Evolutionary conservation across 1,284 basidiomycete genomes (phyloP).

Genomic region (Ustilago cynodontis): DNA sequence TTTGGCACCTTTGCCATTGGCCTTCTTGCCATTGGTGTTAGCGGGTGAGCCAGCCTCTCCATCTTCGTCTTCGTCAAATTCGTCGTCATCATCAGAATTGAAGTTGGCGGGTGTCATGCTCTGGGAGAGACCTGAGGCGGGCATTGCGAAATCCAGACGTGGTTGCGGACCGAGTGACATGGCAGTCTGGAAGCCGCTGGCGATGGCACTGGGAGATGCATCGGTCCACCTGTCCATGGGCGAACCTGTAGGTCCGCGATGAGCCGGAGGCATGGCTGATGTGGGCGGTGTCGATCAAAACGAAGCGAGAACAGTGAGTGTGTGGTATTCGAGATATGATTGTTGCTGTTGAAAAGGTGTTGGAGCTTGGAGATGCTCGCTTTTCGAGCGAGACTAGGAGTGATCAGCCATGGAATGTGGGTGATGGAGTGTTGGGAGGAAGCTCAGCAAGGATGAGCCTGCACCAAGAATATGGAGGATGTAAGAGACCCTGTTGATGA

Average conservation of each 20-base stretch:
- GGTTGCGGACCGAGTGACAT: slow-evolving; percentile 62
- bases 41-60: slow-evolving; percentile 33
- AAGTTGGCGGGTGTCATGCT: slow-evolving; percentile 22
- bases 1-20: slow-evolving; percentile 24
- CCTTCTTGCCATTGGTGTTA: slow-evolving; percentile 16
- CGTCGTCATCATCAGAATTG: slow-evolving; percentile 49
- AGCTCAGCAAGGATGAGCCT: not conserved
- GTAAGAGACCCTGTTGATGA: too few relatives aligned
- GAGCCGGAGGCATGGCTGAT: slow-evolving; percentile 50
- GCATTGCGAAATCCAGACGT: slow-evolving; percentile 4
- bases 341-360: not conserved
- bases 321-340: not conserved
- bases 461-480: not conserved
- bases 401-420: not conserved
- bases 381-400: not conserved
- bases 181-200: slow-evolving; percentile 55
- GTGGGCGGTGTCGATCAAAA: not conserved
- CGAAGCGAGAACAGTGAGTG: not conserved
- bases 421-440: not conserved
- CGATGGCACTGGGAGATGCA: slow-evolving; percentile 55
- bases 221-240: slow-evolving; percentile 61
- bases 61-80: slow-evolving; percentile 53
- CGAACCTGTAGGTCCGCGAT: slow-evolving; percentile 52
- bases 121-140: slow-evolving; percentile 19
- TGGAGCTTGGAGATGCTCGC: not conserved